Evolutionary conservation across 2,329 filamentous ascomycete species (phyloP), one percentile per base, ranked within the genome.

Genomic region (Knufia petricola): DNA sequence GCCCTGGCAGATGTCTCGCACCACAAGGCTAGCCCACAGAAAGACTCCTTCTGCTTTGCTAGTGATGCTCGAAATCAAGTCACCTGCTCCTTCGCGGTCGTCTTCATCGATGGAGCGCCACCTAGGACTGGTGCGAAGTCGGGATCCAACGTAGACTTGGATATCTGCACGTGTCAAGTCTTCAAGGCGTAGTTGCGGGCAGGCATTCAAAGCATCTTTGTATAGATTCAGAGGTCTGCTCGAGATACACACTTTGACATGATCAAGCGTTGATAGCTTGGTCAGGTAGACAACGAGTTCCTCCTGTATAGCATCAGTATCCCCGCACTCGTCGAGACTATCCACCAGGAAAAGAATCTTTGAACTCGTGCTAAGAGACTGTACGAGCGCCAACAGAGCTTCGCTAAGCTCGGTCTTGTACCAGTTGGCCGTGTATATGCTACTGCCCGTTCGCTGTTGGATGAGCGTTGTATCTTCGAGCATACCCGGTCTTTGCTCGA

Each of bases 11-110:
- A 76, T 57, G 4, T 72, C 71, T 4, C 62, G 51, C 1, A 74
- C 61, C 3, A 72, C 70, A 0, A 73, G 55, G 1, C 68, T 61
- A 1, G 68, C 66, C 68, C 71, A 74, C 48, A 73, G 58, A 42
- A 74, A 73, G 3, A 74, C 59, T 0, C 70, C 69, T 0, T 60
- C 62, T 0, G 70, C 59, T 26, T 66, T 69, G 4, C 59, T 41
- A 4, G 59, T 57, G 23, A 75, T 48, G 12, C 64, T 50, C 19
- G 3, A 4, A 19, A 17, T 30, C n/a, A 44, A 31, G 6, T 44
- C 3, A n/a, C 3, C 12, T 44, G 40, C 21, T 44, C 19, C 8
- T 28, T 9, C 7, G n/a, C 10, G 10, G n/a, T 44, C 23, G 6
- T 28, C 8, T 30, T 13, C 10, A 8, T 44, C 40, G 40, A 44